These are phyloP conservation scores for Colletotrichum melonis DNA, from an alignment of 2,329 filamentous ascomycete species.

Conservation along the genomic window DNA sequence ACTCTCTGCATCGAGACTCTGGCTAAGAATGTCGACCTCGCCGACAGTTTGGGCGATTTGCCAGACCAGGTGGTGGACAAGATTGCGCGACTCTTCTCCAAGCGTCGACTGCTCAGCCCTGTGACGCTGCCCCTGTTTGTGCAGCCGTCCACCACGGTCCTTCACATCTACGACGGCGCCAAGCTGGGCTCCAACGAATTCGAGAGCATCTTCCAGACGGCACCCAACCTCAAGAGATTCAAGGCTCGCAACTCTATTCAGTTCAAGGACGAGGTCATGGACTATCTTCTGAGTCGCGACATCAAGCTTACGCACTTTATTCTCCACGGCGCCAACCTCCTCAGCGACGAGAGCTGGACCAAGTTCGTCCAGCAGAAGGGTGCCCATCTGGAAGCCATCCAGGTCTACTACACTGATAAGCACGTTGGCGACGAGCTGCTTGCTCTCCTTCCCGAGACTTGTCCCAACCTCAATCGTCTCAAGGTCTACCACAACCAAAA, in stretches of 20 bases:
- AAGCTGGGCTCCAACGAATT: constrained; percentile 82
- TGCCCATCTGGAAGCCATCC: constrained; percentile 71
- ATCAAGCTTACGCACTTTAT: constrained; percentile 78
- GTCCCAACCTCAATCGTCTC: constrained; percentile 76
- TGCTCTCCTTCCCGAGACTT: constrained; percentile 69
- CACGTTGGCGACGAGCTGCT: constrained; percentile 82
- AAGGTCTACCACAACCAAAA: constrained; percentile 87
- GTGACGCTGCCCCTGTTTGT: constrained; percentile 68
- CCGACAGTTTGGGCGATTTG: constrained; percentile 71
- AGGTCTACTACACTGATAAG: constrained; percentile 86
- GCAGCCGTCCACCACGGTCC: constrained; percentile 59
- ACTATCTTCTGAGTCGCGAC: constrained; percentile 81
- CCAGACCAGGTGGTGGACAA: constrained; percentile 67
- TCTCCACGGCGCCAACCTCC: constrained; percentile 85
- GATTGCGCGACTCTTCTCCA: constrained; percentile 69
- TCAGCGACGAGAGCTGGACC: constrained; percentile 82
- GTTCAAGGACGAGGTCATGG: constrained; percentile 86
- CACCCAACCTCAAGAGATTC: constrained; percentile 75
- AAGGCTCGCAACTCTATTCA: constrained; percentile 89
- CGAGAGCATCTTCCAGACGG: constrained; percentile 81
- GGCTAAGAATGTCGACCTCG: constrained; percentile 71
- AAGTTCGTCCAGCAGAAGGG: constrained; percentile 76
- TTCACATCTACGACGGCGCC: constrained; percentile 69
- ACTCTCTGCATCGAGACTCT: constrained; percentile 72
- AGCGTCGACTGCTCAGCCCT: constrained; percentile 66